A percentile compares a stretch with the other conserved stretches of the same genome.
Evolutionary conservation across 768 basidiomycete genomes (phyloP).

Genomic region (Hericium coralloides): DNA sequence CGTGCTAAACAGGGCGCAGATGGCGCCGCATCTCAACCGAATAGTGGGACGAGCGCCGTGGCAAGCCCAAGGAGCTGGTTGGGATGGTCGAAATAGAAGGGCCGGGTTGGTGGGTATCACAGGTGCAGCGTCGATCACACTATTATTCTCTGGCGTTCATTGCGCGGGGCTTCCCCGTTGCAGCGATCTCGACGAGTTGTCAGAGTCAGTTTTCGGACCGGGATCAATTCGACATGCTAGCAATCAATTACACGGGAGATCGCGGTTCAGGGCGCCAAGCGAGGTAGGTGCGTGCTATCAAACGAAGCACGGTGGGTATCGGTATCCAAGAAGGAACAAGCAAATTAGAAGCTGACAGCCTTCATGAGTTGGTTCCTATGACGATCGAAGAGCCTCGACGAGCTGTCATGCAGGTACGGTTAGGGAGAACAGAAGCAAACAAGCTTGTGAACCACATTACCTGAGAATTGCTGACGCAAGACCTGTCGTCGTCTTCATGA

Average conservation of each 20-base stretch:
- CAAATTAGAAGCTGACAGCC: constrained; percentile 25
- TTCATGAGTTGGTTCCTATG: constrained; percentile 58
- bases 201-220: background rate
- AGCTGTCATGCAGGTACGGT: constrained; percentile 30
- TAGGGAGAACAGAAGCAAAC: constrained; percentile 10
- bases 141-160: too few relatives aligned
- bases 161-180: background rate
- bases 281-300: background rate
- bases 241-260: background rate
- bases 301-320: constrained; percentile 2
- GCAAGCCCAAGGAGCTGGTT: background rate
- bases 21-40: background rate
- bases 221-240: background rate
- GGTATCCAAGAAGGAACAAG: constrained; percentile 5
- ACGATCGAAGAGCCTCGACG: constrained; percentile 66
- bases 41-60: background rate
- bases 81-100: background rate
- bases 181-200: background rate
- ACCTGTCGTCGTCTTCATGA: constrained; percentile 58
- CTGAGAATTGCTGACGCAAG: constrained; percentile 65
- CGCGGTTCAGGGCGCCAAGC: background rate
- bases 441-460: constrained; percentile 27
- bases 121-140: background rate
- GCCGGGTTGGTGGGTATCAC: background rate
- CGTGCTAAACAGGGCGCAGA: constrained; percentile 2